Conservation (phyloP, 2,329 filamentous ascomycete genomes). For the Ceratocystis harringtonii region DNA sequence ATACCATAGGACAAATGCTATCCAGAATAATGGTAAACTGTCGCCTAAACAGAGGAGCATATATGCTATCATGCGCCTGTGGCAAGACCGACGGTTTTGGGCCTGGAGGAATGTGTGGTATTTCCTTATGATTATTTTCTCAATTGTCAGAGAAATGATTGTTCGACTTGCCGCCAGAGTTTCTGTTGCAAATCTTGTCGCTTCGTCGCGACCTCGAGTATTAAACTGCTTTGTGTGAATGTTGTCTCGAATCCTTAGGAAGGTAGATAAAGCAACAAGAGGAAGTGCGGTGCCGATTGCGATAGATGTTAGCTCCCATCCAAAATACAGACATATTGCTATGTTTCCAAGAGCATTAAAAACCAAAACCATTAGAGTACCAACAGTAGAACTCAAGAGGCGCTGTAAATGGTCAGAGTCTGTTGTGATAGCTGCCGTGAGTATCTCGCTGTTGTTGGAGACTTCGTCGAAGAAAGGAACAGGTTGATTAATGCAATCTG, state of each 20-base stretch:
- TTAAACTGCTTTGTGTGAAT: conserved; percentile 11
- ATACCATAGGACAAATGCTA: conserved; percentile 18
- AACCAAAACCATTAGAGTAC: conserved; percentile 22
- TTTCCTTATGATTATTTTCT: conserved; percentile 20
- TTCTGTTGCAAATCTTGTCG: conserved; percentile 13
- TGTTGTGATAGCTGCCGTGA: conserved; percentile 21
- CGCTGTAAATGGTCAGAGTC: conserved; percentile 25
- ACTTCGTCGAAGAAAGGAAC: conserved; percentile 23
- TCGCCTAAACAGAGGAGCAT: conserved; percentile 17
- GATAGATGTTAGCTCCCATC: conserved; percentile 28
- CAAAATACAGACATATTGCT: conserved; percentile 23
- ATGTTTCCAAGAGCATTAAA: conserved; percentile 24
- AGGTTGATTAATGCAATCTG: conserved; percentile 23
- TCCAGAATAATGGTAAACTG: conserved; percentile 16
- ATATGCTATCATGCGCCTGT: conserved; percentile 5
- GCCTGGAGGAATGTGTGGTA: conserved; percentile 12
- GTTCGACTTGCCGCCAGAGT: conserved; percentile 15
- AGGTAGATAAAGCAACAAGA: conserved; percentile 27
- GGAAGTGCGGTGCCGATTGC: conserved; percentile 27
- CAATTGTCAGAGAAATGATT: conserved; percentile 22
- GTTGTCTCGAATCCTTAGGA: conserved; percentile 32
- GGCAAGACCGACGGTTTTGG: conserved; percentile 12
- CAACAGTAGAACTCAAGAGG: conserved; percentile 24
- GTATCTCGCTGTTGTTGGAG: conserved; percentile 21
- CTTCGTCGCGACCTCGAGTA: conserved; percentile 9